A percentile compares a stretch with the other conserved stretches of the same genome.
Conservation (phyloP, 2,329 filamentous ascomycete genomes). For the Colletotrichum orbiculare region DNA sequence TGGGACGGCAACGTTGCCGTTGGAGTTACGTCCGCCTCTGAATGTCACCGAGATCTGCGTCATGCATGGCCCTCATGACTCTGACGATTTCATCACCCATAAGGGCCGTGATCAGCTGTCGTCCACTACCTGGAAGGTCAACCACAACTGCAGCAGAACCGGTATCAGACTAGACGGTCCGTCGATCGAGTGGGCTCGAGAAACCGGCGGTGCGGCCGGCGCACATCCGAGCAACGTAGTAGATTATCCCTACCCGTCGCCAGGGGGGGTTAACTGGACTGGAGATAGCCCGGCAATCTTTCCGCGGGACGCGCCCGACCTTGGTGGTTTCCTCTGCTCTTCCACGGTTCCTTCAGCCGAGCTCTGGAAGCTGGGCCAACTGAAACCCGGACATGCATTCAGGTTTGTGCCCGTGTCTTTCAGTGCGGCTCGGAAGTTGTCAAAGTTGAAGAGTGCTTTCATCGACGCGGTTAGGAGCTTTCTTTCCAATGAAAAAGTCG, state of each 20-base stretch:
- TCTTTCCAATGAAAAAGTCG: not conserved
- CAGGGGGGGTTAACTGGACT: constrained; percentile 47
- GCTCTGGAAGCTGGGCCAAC: constrained; percentile 50
- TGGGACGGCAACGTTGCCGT: too few relatives aligned
- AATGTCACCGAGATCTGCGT: not conserved
- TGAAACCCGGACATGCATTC: constrained; percentile 44
- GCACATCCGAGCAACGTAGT: constrained; percentile 70
- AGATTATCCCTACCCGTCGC: constrained; percentile 67
- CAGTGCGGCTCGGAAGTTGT: not conserved
- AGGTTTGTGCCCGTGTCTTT: constrained; percentile 14
- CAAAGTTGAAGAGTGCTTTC: not conserved
- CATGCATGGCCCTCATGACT: constrained; percentile 45
- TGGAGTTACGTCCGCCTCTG: too few relatives aligned
- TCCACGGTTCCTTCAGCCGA: constrained; percentile 46
- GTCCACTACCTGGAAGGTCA: constrained; percentile 62
- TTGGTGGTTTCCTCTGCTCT: constrained; percentile 47
- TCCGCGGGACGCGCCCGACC: constrained; percentile 45
- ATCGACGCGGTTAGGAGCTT: too few relatives aligned
- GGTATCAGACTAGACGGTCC: constrained; percentile 71
- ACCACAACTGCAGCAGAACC: constrained; percentile 69
- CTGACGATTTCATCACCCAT: constrained; percentile 45
- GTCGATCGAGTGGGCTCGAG: constrained; percentile 66
- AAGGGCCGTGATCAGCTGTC: constrained; percentile 59
- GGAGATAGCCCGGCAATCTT: constrained; percentile 49
- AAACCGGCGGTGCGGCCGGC: constrained; percentile 71